Base-by-base conservation (phyloP, 352 stramenopile species). In the Plasmopara halstedii region DNA sequence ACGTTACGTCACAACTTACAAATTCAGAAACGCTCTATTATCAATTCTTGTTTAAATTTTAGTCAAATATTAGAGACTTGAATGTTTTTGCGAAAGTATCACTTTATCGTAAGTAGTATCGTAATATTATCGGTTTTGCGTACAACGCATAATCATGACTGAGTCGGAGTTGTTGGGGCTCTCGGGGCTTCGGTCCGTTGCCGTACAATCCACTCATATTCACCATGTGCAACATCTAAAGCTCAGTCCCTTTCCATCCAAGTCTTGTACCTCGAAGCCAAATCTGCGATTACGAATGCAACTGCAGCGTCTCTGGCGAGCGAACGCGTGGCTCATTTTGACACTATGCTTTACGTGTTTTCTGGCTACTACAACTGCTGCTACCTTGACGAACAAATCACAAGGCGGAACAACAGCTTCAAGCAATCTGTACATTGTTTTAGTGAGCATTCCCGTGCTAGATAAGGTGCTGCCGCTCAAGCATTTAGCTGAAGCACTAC, bases 381-480 rank as follows among this genome's bases (percentile, higher is more conserved):
- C 23, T 13, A 22, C 25, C 14, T 25, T 42, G n/a, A 58, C 50
- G 35, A 63, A 29, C 36, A 50, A 49, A 41, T 20, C 15, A 21
- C 35, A 46, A 44, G 35, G 34, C 42, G 4, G 31, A 32, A 13
- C 33, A 27, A 32, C 32, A 21, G 31, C 10, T 32, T 40, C 49
- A 20, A 55, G 19, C 18, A 60, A 84, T n/a, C 57, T 79, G 43
- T 91, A 93, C 64, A 57, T 93, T 25, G 79, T 88, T 35, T 61
- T 93, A 15, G 79, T 91, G 48, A 88, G 76, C 56, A 82, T 93
- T 38, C 82, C 82, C n/a, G 71, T 88, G 40, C 52, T 89, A 38
- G 77, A 93, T 47, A 84, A 83, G 48, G 75, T 91, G 47, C 63
- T 88, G 42, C 82, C 82, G 38, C 70, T 93, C 42, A 87, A 86